Evolutionary conservation across 2,329 filamentous ascomycete species (phyloP).

Genomic region (Aspergillus terreus): DNA sequence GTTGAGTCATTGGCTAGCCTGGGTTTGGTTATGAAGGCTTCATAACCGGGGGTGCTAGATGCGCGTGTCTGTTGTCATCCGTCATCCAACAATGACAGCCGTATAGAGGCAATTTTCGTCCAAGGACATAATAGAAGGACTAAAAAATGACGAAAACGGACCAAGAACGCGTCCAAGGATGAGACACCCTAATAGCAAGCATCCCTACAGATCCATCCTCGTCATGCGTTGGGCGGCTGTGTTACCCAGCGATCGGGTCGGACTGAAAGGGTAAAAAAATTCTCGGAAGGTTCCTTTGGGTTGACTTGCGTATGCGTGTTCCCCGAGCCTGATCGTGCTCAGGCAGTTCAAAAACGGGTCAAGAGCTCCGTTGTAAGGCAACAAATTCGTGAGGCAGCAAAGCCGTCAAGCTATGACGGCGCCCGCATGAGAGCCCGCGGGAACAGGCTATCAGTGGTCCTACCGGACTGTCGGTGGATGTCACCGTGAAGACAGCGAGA

Average conservation of each 20-base stretch:
- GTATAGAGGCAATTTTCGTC: background rate
- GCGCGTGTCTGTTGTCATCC: too few species aligned
- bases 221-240: conserved; percentile 16
- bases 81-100: too few species aligned
- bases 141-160: background rate
- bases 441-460: conserved; percentile 12
- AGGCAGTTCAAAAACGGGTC: conserved; percentile 8
- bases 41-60: too few species aligned
- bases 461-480: conserved; percentile 9
- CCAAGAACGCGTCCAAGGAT: background rate
- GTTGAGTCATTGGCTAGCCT: background rate
- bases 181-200: background rate
- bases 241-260: conserved; percentile 15
- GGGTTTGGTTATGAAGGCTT: too few species aligned
- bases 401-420: conserved; percentile 12
- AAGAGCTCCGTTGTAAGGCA: conserved; percentile 11
- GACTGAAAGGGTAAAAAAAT: conserved; percentile 9
- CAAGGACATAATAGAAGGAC: background rate
- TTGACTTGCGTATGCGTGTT: conserved; percentile 9
- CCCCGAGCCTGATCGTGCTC: conserved; percentile 7
- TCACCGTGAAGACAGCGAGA: conserved; percentile 12
- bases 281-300: conserved; percentile 1
- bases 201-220: conserved; percentile 1
- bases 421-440: conserved; percentile 12
- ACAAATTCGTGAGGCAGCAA: conserved; percentile 17